Evolutionary conservation across 192 early-diverging fungal species (phyloP).

Genomic region (Mortierella antarctica): DNA sequence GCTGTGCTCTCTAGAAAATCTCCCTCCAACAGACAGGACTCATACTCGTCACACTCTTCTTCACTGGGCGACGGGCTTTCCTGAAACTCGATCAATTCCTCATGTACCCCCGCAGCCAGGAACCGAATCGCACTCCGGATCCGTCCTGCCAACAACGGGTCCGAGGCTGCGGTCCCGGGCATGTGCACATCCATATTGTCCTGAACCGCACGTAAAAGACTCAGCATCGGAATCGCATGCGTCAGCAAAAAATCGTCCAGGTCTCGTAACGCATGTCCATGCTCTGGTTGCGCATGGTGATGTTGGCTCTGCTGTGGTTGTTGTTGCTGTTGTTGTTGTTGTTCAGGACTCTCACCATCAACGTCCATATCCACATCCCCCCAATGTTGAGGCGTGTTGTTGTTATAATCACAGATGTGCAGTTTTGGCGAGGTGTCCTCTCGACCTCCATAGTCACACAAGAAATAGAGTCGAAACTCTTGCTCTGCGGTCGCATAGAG

Average conservation of each 20-base stretch:
- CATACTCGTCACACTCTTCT: neutral
- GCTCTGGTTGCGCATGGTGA: neutral
- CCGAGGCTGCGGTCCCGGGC: neutral
- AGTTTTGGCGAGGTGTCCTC: neutral
- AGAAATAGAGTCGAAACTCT: conserved; percentile 23
- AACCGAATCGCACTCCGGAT: conserved; percentile 14
- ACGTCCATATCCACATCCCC: neutral
- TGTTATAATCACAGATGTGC: conserved; percentile 18
- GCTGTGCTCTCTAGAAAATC: conserved; percentile 6
- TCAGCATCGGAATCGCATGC: conserved; percentile 25
- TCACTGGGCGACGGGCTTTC: neutral
- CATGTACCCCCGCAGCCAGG: conserved; percentile 3
- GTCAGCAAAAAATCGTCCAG: conserved; percentile 2
- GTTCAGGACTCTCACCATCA: neutral
- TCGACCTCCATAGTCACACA: conserved; percentile 30
- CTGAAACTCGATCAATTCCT: conserved; percentile 1
- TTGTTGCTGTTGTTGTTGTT: conserved; percentile 2
- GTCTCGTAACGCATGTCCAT: neutral
- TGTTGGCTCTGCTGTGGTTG: neutral
- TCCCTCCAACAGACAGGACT: neutral
- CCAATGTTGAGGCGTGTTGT: neutral
- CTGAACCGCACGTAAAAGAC: conserved; percentile 14
- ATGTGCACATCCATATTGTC: neutral
- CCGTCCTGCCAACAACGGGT: neutral
- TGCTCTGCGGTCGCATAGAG: neutral